Conservation (phyloP, 371 early-diverging fungal species). For the Mucor irregularis region DNA sequence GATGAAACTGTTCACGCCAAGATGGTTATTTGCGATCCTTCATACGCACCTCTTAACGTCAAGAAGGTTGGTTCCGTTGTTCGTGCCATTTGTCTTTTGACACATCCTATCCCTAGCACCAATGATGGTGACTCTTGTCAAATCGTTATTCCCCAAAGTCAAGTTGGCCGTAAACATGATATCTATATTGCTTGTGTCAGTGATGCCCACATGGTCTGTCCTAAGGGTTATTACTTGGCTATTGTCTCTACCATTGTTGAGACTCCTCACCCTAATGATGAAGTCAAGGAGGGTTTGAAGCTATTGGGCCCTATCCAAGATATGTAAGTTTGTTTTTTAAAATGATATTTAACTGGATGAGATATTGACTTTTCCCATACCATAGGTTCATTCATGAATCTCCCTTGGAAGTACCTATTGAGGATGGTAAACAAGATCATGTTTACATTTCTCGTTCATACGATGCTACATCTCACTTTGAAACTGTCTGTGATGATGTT, state of each 20-base stretch:
- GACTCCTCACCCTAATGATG: slow-evolving; percentile 81
- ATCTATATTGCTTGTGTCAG: slow-evolving; percentile 96
- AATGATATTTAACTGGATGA: not conserved
- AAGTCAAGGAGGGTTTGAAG: slow-evolving; percentile 83
- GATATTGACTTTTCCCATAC: not conserved
- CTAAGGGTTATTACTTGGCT: slow-evolving; percentile 85
- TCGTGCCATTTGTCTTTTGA: slow-evolving; percentile 93
- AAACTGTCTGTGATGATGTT: slow-evolving; percentile 96
- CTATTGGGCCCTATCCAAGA: slow-evolving; percentile 91
- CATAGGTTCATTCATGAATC: slow-evolving; percentile 73
- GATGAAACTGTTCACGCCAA: slow-evolving; percentile 81
- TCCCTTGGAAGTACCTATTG: slow-evolving; percentile 85
- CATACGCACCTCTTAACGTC: slow-evolving; percentile 82
- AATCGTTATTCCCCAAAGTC: slow-evolving; percentile 96
- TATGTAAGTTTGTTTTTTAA: slow-evolving; percentile 44
- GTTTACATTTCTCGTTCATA: slow-evolving; percentile 93
- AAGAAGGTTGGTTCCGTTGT: slow-evolving; percentile 84
- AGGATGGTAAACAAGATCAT: slow-evolving; percentile 81
- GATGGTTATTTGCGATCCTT: slow-evolving; percentile 94
- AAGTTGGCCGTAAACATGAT: slow-evolving; percentile 89
- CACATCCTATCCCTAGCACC: slow-evolving; percentile 94
- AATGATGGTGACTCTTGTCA: slow-evolving; percentile 90
- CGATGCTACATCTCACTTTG: slow-evolving; percentile 99
- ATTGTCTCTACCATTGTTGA: slow-evolving; percentile 96
- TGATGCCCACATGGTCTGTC: slow-evolving; percentile 87